Base-by-base conservation (phyloP, 441 rosid genomes). In the Theobroma grandiflorum region DNA sequence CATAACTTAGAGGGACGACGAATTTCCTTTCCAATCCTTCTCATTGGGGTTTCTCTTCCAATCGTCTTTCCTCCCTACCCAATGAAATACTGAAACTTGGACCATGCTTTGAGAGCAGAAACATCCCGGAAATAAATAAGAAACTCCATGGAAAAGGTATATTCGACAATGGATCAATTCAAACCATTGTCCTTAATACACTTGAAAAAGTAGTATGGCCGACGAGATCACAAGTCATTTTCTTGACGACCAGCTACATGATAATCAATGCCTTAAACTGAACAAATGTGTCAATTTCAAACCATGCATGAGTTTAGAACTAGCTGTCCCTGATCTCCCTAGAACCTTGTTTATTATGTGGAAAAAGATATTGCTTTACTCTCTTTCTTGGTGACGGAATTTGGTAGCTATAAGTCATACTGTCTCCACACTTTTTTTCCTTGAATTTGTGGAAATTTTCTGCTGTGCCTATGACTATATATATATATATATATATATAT, bases 91-190 rank as follows among this genome's bases (percentile, higher is more conserved):
- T 15, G 2, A 14, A 2, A 33, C 12, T 37, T 37, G 38, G 38
- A 31, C 66, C 16, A 10, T 37, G 20, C 11, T 37, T 65, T 2
- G 16, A 15, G 18, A 72, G 26, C 0, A 43, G 78, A 79, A 79
- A 33, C 38, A 52, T 57, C 74, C 35, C 6, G 67, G 78, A 79
- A 53, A 35, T 57, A 5, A 72, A 22, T 22, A 42, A 73, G 78
- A 53, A 79, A 37, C 59, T 42, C 58, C 74, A 26, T n/a, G 16
- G 82, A 65, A 42, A 42, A 77, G 42, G 20, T 4, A 11, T 61
- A 22, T 58, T 26, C 38, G 3, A 58, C 3, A 58, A 58, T 58
- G 35, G 33, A 20, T 58, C 63, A n/a, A 58, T 58, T 53, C 22
- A 53, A 53, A 53, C 22, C 33, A 57, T 20, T 55, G 3, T 18